Conservation (phyloP, 176 grass and related monocot genomes). For the Triticum monococcum region DNA sequence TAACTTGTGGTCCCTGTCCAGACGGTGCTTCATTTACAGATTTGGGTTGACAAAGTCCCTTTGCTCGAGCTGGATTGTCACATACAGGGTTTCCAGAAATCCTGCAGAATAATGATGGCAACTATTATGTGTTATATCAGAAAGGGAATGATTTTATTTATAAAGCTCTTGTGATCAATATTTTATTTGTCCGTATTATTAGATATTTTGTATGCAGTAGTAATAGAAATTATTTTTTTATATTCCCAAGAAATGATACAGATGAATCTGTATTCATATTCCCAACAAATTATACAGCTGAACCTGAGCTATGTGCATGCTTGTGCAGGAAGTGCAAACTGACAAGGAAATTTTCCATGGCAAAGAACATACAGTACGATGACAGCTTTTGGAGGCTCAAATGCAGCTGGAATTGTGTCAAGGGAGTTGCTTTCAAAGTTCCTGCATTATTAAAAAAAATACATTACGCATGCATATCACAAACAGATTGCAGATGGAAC, state of each 20-base stretch:
- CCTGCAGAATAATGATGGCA: conserved; percentile 41
- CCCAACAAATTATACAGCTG: neutral
- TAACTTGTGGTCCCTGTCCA: conserved; percentile 32
- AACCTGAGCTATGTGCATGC: too few species aligned
- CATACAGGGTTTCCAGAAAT: conserved; percentile 86
- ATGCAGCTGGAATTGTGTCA: conserved; percentile 51
- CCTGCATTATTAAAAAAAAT: conserved; percentile 47
- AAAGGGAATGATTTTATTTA: conserved; percentile 19
- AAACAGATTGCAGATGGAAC: conserved; percentile 43
- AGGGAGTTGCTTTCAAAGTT: conserved; percentile 85
- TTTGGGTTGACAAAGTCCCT: conserved; percentile 45
- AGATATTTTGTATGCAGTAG: neutral
- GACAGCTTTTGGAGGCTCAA: conserved; percentile 60
- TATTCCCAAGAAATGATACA: neutral
- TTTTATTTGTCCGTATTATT: conserved; percentile 2
- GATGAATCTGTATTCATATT: neutral
- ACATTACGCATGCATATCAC: conserved; percentile 29
- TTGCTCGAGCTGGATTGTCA: conserved; percentile 33
- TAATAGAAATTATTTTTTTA: too few species aligned
- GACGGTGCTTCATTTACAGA: conserved; percentile 17
- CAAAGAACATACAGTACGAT: conserved; percentile 64
- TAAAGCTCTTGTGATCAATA: neutral
- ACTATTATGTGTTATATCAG: conserved; percentile 1
- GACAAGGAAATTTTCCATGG: conserved; percentile 10
- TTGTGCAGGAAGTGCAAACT: neutral